Evolutionary conservation across 2,329 filamentous ascomycete genomes (phyloP), one percentile per base, ranked within the genome.

Genomic region (Trichoderma afroharzianum): DNA sequence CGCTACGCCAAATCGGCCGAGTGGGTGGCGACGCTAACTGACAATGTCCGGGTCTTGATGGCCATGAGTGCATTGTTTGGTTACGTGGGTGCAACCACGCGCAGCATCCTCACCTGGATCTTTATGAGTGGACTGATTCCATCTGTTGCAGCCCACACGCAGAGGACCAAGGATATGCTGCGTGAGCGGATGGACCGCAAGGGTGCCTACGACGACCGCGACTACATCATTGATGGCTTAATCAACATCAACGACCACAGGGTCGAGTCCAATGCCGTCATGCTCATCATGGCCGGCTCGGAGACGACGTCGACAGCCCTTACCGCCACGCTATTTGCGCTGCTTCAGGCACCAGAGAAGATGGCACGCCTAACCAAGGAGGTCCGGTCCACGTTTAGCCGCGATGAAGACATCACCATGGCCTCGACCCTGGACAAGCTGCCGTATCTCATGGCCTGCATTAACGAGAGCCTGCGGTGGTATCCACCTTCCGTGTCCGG

Each of bases 381-480:
- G 74, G 64, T 77, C 2, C 71, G 74, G 6, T 63, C 64, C 11
- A 15, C 61, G 4, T 75, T 75, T 33, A 7, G 24, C 4, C 21
- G 12, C 6, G 72, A 72, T 21, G 39, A 72, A 1, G 74, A 75
- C 4, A 75, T 76, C 24, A 70, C 61, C n/a, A n/a, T 75, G 2
- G 36, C 36, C 36, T 21, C 32, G 3, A 71, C 47, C 12, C 71
- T 73, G 15, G 39, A 72, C 11, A 30, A 70, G 6, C 57, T 76
- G 2, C 15, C 82, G 0, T 88, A 86, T 72, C 79, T 88, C 5
- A 82, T 85, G 73, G 86, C 86, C 0, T 82, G 84, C 9, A 82
- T 88, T 53, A 82, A 82, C 66, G 86, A 88, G 74, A 83, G 82
- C 0, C 76, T 87, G n/a, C 80, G 86, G 0, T 80, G 87, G 24